phyloP scores from a whole-genome alignment of 2,329 filamentous ascomycete genomes.

The Aspergillus fumigatus region DNA sequence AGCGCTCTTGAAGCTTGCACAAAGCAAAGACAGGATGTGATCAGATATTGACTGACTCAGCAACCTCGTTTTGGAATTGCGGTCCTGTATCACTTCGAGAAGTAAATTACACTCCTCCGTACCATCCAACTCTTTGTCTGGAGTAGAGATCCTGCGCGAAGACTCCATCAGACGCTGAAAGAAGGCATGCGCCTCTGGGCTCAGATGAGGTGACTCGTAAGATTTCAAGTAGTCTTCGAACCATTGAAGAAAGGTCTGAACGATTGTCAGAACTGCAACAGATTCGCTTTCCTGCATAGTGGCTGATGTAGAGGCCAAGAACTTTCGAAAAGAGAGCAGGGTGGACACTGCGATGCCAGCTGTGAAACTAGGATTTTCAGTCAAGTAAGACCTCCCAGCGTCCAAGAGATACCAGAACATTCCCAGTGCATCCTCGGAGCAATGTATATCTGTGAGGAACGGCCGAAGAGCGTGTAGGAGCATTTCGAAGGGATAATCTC shows the following conservation, averaged over 20 bases:
- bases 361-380: constrained; percentile 66
- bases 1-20: constrained; percentile 66
- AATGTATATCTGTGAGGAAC: constrained; percentile 77
- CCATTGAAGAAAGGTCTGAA: constrained; percentile 73
- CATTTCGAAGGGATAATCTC: constrained; percentile 86
- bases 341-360: constrained; percentile 76
- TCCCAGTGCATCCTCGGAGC: constrained; percentile 84
- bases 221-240: constrained; percentile 63
- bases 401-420: constrained; percentile 78
- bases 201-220: constrained; percentile 54
- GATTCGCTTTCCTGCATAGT: constrained; percentile 84
- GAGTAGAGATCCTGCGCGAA: constrained; percentile 61
- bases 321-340: constrained; percentile 70
- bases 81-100: constrained; percentile 73
- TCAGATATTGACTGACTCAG: constrained; percentile 64
- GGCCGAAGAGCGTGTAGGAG: constrained; percentile 73
- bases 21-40: constrained; percentile 51
- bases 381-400: constrained; percentile 62
- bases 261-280: constrained; percentile 68
- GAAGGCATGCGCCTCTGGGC: constrained; percentile 47
- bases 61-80: constrained; percentile 56
- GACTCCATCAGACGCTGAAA: constrained; percentile 66
- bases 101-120: constrained; percentile 77
- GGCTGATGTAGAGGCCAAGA: constrained; percentile 69
- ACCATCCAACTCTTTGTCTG: constrained; percentile 64